Evolutionary conservation across 2,329 filamentous ascomycete genomes (phyloP).

Genomic region (Diaporthe ampelina): DNA sequence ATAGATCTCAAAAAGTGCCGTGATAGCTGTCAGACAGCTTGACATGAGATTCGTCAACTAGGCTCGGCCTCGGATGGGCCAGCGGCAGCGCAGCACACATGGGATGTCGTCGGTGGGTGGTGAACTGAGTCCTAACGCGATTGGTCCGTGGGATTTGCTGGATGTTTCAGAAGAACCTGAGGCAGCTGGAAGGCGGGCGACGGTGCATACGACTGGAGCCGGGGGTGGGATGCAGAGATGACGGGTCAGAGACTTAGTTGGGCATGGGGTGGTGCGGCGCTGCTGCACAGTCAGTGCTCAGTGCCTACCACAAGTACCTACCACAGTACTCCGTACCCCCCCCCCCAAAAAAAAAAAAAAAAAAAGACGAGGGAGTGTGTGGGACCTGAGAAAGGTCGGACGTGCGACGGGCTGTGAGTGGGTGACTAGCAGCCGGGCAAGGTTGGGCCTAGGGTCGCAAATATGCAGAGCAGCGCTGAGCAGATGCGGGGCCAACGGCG

Average conservation of each 20-base stretch:
- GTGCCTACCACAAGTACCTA: not conserved
- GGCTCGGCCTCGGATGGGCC: conserved; percentile 19
- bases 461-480: conserved; percentile 15
- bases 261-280: not conserved
- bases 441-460: conserved; percentile 26
- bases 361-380: not conserved
- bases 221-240: conserved; percentile 24
- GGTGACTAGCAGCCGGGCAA: conserved; percentile 14
- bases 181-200: conserved; percentile 35
- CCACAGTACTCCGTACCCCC: not conserved
- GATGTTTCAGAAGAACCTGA: conserved; percentile 42
- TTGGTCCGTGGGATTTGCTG: conserved; percentile 33
- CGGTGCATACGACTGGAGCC: conserved; percentile 23
- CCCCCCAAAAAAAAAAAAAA: too few species aligned
- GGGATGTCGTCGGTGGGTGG: conserved; percentile 32
- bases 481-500: conserved; percentile 27
- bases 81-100: conserved; percentile 23
- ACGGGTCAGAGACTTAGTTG: conserved; percentile 15
- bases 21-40: conserved; percentile 22
- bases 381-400: conserved; percentile 30
- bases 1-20: conserved; percentile 24
- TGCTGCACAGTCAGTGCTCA: conserved; percentile 5
- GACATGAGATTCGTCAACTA: conserved; percentile 14
- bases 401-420: conserved; percentile 22
- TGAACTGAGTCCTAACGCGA: conserved; percentile 22